phyloP scores from a whole-genome alignment of 768 basidiomycete genomes.

The Kwoniella dendrophila region DNA sequence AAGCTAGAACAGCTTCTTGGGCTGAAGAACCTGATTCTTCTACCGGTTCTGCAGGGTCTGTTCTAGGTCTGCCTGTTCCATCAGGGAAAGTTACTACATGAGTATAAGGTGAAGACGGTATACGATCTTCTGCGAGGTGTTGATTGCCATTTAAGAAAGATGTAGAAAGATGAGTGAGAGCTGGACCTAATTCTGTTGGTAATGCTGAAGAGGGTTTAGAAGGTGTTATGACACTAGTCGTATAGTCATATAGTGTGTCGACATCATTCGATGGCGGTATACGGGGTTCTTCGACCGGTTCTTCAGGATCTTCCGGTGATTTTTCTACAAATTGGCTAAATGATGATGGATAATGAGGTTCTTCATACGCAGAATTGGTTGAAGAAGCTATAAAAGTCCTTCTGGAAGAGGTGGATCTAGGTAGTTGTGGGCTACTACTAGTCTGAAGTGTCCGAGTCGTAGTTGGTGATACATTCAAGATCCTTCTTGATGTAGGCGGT shows the following conservation, averaged over 20 bases:
- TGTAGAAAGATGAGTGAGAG: constrained; percentile 32
- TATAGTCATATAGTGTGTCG: constrained; percentile 1
- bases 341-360: neutral
- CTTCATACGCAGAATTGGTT: neutral
- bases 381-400: constrained; percentile 20
- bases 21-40: neutral
- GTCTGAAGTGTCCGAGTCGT: constrained; percentile 9
- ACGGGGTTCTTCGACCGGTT: neutral
- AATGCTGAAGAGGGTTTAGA: constrained; percentile 12
- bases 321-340: neutral
- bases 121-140: constrained; percentile 11
- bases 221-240: constrained; percentile 11
- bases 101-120: constrained; percentile 3
- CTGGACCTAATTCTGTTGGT: constrained; percentile 17
- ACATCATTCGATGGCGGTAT: neutral
- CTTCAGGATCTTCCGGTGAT: neutral
- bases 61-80: constrained; percentile 15
- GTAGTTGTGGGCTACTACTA: neutral
- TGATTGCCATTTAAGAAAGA: constrained; percentile 37
- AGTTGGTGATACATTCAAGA: constrained; percentile 2
- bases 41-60: constrained; percentile 1
- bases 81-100: constrained; percentile 24
- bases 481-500: constrained; percentile 6
- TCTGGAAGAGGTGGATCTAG: constrained; percentile 14
- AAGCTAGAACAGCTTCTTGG: constrained; percentile 27